phyloP scores from a whole-genome alignment of 2,329 filamentous ascomycete species.

The Didymella exigua region DNA sequence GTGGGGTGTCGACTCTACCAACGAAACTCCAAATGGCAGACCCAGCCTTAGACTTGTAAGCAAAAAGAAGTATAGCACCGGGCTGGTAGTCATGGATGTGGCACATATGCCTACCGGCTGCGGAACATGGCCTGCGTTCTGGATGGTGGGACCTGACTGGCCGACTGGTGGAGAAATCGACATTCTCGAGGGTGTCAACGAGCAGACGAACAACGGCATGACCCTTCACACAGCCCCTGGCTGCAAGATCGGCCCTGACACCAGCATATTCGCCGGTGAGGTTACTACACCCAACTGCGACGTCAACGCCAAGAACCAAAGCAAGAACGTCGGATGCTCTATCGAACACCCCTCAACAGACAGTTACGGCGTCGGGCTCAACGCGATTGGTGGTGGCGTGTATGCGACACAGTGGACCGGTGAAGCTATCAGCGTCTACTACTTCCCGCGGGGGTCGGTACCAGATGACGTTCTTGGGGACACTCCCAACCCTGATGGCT shows the following conservation, averaged over 20 bases:
- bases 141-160: slow-evolving; percentile 42
- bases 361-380: slow-evolving; percentile 62
- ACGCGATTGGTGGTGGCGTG: slow-evolving; percentile 52
- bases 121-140: slow-evolving; percentile 59
- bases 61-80: slow-evolving; percentile 54
- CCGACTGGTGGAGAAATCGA: slow-evolving; percentile 55
- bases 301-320: slow-evolving; percentile 49
- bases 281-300: slow-evolving; percentile 58
- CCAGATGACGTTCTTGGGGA: slow-evolving; percentile 67
- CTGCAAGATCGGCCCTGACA: slow-evolving; percentile 49
- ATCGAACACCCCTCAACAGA: slow-evolving; percentile 48
- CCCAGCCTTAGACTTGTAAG: slow-evolving; percentile 55
- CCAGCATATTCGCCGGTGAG: slow-evolving; percentile 55
- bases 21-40: slow-evolving; percentile 47
- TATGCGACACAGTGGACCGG: slow-evolving; percentile 68
- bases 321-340: slow-evolving; percentile 51
- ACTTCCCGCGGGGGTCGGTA: slow-evolving; percentile 73
- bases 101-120: slow-evolving; percentile 59
- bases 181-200: slow-evolving; percentile 57
- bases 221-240: slow-evolving; percentile 56
- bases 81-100: slow-evolving; percentile 58
- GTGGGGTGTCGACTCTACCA: slow-evolving; percentile 54
- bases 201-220: slow-evolving; percentile 50
- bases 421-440: slow-evolving; percentile 75
- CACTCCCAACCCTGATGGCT: slow-evolving; percentile 68